A percentile compares a stretch with the other conserved stretches of the same genome.
Conservation (phyloP, 2,329 filamentous ascomycete species). For the Aspergillus neoniger region DNA sequence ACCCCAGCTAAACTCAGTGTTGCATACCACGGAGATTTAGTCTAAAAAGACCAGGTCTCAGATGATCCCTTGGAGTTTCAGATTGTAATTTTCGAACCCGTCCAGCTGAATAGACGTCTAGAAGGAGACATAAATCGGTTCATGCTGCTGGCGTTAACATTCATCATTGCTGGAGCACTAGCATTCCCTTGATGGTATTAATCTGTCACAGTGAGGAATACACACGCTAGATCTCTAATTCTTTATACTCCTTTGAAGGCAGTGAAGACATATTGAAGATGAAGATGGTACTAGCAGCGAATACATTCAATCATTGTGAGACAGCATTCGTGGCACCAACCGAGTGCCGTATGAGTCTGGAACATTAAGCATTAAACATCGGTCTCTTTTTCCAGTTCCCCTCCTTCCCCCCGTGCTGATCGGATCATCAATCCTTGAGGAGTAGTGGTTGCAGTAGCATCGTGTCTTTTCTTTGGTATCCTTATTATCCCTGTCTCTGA, state of each 20-base stretch:
- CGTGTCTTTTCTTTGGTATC: neutral
- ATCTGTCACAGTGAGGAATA: too few species aligned
- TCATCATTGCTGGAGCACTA: too few species aligned
- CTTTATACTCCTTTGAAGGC: too few species aligned
- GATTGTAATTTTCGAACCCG: neutral
- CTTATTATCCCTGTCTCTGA: neutral
- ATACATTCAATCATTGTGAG: neutral
- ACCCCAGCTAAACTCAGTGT: neutral
- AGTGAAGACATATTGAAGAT: too few species aligned
- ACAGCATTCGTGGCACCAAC: neutral
- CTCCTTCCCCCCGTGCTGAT: neutral
- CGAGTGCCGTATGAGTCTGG: slow-evolving; percentile 1
- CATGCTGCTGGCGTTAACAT: too few species aligned
- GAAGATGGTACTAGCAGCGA: too few species aligned
- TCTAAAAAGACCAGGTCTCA: neutral
- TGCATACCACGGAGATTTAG: neutral
- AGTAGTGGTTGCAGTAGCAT: neutral
- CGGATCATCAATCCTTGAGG: neutral
- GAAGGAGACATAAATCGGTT: too few species aligned
- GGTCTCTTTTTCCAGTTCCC: neutral
- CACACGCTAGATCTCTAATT: too few species aligned
- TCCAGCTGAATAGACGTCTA: neutral
- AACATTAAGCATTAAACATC: neutral
- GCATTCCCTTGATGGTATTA: too few species aligned
- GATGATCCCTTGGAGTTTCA: neutral